Base-by-base conservation (phyloP, 176 grass and related monocot species). In the Triticum dicoccoides region DNA sequence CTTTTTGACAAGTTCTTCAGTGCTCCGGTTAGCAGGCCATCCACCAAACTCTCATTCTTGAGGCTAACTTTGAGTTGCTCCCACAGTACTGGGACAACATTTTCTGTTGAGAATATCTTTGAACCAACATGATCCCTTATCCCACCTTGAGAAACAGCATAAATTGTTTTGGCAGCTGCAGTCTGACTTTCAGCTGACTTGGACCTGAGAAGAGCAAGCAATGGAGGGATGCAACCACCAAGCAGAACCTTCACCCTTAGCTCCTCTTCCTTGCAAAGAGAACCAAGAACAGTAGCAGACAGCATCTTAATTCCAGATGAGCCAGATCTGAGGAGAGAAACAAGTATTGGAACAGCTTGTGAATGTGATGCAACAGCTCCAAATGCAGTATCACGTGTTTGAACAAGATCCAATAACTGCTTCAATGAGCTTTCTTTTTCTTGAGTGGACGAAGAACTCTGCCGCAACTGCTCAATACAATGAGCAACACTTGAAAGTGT, bases 211-310 rank as follows among this genome's bases (percentile, higher is more conserved):
- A 97, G 90, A 64, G 86, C 83, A 80, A 97, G 95, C 88, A 97
- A 91, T 23, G 95, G 95, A 88, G 95, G 95, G 37, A 97, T 97
- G 88, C 95, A 97, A 85, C 95, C 95, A 58, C 95, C 95, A 54
- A 97, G 92, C 58, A 97, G 77, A 76, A 97, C 95, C 88, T 97
- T 97, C 39, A 97, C 95, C 80, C 90, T 92, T 87, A 97, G 38
- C 67, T 97, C 95, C 42, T 97, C 92, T 85, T 97, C 95, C 84
- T 94, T 97, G 90, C 95, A 97, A 87, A 97, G 95, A 91, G 95
- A 97, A 49, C 95, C 95, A 6, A 97, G 83, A 76, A 97, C 95
- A 80, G 92, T 83, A 84, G 92, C 90, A 91, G 95, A 84, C 41
- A 92, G 79, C 90, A 94, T 94, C 81, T 94, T 94, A 86, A 97